Evolutionary conservation across 768 basidiomycete species (phyloP).

Genomic region (Xerocomellus amylosporus): DNA sequence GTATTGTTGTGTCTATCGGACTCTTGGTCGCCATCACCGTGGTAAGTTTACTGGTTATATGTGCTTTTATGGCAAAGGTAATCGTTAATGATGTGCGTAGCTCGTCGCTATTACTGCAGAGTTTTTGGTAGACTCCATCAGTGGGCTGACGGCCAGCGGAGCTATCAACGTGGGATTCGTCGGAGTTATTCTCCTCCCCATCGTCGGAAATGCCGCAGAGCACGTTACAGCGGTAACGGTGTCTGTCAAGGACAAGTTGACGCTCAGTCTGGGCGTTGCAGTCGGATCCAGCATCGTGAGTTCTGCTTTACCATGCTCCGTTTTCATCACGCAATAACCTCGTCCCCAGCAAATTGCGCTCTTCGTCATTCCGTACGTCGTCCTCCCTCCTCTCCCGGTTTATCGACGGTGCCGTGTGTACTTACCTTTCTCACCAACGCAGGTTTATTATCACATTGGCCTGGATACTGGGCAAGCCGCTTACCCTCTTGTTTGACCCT

Average conservation of each 20-base stretch:
- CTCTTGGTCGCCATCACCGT: constrained; percentile 59
- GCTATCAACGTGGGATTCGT: constrained; percentile 76
- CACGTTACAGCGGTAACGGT: constrained; percentile 91
- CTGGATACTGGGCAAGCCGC: constrained; percentile 78
- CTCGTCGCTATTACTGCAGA: constrained; percentile 57
- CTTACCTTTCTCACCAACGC: constrained; percentile 13
- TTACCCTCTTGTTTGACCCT: constrained; percentile 83
- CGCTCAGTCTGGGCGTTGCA: constrained; percentile 85
- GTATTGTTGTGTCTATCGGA: constrained; percentile 49
- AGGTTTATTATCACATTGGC: constrained; percentile 74
- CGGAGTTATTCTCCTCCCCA: constrained; percentile 84
- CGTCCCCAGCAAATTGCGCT: constrained; percentile 63
- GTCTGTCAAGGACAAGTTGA: constrained; percentile 86
- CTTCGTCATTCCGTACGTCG: constrained; percentile 59
- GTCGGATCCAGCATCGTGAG: constrained; percentile 80
- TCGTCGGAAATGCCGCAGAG: constrained; percentile 90
- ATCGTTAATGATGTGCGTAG: constrained; percentile 28
- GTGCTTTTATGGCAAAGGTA: not conserved
- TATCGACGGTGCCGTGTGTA: not conserved
- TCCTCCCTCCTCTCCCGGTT: not conserved
- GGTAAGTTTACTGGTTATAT: constrained; percentile 38
- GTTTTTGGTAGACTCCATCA: constrained; percentile 76
- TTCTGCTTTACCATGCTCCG: constrained; percentile 2
- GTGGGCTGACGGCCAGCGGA: constrained; percentile 59
- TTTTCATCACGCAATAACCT: not conserved